Evolutionary conservation across 1,139 yeast genomes (phyloP).

Genomic region (Entelexis sorbosivorans): DNA sequence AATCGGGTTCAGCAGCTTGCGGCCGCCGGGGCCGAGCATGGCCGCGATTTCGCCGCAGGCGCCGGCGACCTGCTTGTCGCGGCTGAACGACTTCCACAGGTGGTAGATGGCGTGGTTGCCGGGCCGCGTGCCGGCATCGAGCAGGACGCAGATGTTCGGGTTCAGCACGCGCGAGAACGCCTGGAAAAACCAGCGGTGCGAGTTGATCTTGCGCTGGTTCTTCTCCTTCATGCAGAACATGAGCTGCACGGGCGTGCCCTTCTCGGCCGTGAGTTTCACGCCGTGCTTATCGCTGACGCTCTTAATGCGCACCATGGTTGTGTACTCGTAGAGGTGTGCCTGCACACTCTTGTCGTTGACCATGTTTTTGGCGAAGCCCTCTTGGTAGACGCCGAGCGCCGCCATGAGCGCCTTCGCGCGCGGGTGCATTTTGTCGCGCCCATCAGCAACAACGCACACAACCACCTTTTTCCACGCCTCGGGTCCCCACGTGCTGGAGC

Average conservation of each 20-base stretch:
- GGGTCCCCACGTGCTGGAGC: conserved; percentile 63
- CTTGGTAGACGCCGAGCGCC: conserved; percentile 69
- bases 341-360: conserved; percentile 60
- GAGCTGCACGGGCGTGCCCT: conserved; percentile 60
- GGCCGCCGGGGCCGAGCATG: conserved; percentile 47
- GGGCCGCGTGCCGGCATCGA: conserved; percentile 77
- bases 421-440: conserved; percentile 57
- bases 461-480: conserved; percentile 75
- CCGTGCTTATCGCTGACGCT: conserved; percentile 41
- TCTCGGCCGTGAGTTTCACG: conserved; percentile 45
- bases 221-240: conserved; percentile 68
- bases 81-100: conserved; percentile 61
- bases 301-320: conserved; percentile 65
- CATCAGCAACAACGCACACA: conserved; percentile 65
- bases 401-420: conserved; percentile 55
- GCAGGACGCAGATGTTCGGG: conserved; percentile 58
- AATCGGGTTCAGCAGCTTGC: conserved; percentile 53
- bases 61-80: conserved; percentile 65
- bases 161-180: conserved; percentile 61
- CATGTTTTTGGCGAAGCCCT: conserved; percentile 68
- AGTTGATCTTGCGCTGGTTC: conserved; percentile 64
- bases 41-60: conserved; percentile 81
- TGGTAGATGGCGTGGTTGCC: conserved; percentile 60
- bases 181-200: conserved; percentile 79
- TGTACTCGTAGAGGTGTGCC: conserved; percentile 69